Conservation (phyloP, 2,329 filamentous ascomycete species). For the Nothophoma quercina region DNA sequence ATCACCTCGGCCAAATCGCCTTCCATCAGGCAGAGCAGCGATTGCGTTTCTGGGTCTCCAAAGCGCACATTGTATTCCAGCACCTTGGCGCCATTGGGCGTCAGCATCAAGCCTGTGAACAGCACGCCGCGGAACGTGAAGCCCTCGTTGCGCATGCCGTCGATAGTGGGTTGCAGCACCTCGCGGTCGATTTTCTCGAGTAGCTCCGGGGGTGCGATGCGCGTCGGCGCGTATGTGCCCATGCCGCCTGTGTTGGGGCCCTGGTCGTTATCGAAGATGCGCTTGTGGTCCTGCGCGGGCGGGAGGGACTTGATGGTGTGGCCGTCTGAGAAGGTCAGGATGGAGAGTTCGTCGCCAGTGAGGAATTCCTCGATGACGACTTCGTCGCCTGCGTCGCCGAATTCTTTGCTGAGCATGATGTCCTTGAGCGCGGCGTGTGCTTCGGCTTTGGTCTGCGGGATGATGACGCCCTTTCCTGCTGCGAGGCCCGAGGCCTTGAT, state of each 20-base stretch:
- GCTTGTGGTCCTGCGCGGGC: constrained; percentile 95
- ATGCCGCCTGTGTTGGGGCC: constrained; percentile 97
- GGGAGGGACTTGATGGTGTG: constrained; percentile 83
- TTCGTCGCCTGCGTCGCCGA: constrained; percentile 84
- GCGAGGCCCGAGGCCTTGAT: constrained; percentile 95
- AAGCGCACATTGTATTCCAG: constrained; percentile 95
- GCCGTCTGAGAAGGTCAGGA: constrained; percentile 91
- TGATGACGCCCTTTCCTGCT: constrained; percentile 94
- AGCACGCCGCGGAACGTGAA: constrained; percentile 68
- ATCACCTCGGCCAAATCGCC: constrained; percentile 89
- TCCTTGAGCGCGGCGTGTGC: constrained; percentile 81
- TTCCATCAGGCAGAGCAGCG: constrained; percentile 80
- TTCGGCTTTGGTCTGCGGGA: constrained; percentile 82
- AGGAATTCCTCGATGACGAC: constrained; percentile 97
- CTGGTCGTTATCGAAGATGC: constrained; percentile 86
- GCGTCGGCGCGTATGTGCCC: constrained; percentile 90
- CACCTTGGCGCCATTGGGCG: constrained; percentile 77
- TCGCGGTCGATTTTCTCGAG: constrained; percentile 79
- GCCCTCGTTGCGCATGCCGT: constrained; percentile 82
- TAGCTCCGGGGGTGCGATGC: constrained; percentile 63
- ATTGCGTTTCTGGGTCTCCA: constrained; percentile 91
- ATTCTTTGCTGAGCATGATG: constrained; percentile 89
- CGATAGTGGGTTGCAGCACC: constrained; percentile 87
- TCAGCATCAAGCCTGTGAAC: constrained; percentile 95
- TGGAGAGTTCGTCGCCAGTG: constrained; percentile 88